Evolutionary conservation across 2,329 filamentous ascomycete species (phyloP).

Genomic region (Penicillium sp.): DNA sequence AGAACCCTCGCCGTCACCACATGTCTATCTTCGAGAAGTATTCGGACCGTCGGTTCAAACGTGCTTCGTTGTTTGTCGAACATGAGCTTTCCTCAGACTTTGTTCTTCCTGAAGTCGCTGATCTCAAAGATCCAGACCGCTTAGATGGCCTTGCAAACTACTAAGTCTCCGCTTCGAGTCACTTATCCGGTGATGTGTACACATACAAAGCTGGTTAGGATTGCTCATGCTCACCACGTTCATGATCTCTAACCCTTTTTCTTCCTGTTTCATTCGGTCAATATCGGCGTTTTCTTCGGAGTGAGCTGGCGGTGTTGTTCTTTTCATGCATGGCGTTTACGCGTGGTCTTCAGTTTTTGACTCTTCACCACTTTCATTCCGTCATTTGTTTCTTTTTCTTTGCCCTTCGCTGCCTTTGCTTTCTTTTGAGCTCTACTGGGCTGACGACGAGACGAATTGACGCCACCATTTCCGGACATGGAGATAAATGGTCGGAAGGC

Average conservation of each 20-base stretch:
- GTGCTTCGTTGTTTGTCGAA: constrained; percentile 76
- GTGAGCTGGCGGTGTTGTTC: constrained; percentile 13
- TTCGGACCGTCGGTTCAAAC: constrained; percentile 80
- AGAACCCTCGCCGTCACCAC: constrained; percentile 77
- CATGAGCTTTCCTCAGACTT: constrained; percentile 66
- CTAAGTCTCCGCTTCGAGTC: constrained; percentile 4
- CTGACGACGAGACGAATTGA: constrained; percentile 24
- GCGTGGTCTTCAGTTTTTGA: constrained; percentile 3
- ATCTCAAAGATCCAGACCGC: constrained; percentile 16
- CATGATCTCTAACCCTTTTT: constrained; percentile 13
- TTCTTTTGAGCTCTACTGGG: constrained; percentile 10
- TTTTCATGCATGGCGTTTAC: constrained; percentile 12
- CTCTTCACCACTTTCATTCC: constrained; percentile 8
- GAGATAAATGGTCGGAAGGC: constrained; percentile 20
- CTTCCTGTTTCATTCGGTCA: constrained; percentile 7
- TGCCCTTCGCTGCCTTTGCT: constrained; percentile 5
- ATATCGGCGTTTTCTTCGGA: constrained; percentile 15
- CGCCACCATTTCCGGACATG: constrained; percentile 19
- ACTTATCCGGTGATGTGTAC: neutral
- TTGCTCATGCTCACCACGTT: constrained; percentile 11
- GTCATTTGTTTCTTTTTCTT: neutral
- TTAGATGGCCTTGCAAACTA: constrained; percentile 21
- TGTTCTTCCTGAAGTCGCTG: constrained; percentile 43
- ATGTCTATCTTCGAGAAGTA: constrained; percentile 90
- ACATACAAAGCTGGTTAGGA: neutral